phyloP scores from a whole-genome alignment of 768 basidiomycete genomes.

The Mycena albidolilacea region DNA sequence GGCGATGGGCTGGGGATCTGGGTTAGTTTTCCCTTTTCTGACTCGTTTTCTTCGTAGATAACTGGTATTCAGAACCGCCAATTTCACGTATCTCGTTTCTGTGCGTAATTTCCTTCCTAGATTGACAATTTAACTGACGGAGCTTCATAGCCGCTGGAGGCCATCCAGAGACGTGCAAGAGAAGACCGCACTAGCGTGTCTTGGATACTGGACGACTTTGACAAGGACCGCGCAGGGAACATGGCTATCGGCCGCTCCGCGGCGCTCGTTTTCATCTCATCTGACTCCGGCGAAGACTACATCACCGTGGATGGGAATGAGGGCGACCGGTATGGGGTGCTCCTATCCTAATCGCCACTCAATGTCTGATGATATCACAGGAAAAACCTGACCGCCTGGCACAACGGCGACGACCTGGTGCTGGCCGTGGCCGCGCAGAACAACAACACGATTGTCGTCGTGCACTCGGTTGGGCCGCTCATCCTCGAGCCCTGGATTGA shows the following conservation, averaged over 20 bases:
- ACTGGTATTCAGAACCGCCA: conserved; percentile 63
- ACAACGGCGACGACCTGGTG: conserved; percentile 79
- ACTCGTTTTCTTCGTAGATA: neutral
- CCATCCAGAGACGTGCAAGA: conserved; percentile 82
- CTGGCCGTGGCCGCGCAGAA: conserved; percentile 75
- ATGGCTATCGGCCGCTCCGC: conserved; percentile 68
- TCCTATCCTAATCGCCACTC: neutral
- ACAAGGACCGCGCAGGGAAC: conserved; percentile 66
- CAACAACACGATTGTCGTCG: conserved; percentile 81
- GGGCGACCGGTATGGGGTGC: conserved; percentile 70
- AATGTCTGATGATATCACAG: conserved; percentile 42
- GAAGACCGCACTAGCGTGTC: conserved; percentile 74
- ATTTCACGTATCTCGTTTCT: conserved; percentile 85
- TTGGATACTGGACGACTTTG: conserved; percentile 81
- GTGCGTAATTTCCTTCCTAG: conserved; percentile 54
- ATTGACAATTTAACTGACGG: neutral
- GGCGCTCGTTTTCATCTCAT: conserved; percentile 85
- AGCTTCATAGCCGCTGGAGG: conserved; percentile 75
- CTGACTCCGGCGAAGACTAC: conserved; percentile 89
- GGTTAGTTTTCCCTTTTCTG: conserved; percentile 49
- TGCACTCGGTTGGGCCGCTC: conserved; percentile 74
- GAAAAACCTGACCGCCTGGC: conserved; percentile 83
- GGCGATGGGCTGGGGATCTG: conserved; percentile 95
- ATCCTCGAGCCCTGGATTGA: conserved; percentile 79
- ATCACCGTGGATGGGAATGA: conserved; percentile 86